phyloP scores from a whole-genome alignment of 352 stramenopile genomes.

The Aphanomyces stellatus region DNA sequence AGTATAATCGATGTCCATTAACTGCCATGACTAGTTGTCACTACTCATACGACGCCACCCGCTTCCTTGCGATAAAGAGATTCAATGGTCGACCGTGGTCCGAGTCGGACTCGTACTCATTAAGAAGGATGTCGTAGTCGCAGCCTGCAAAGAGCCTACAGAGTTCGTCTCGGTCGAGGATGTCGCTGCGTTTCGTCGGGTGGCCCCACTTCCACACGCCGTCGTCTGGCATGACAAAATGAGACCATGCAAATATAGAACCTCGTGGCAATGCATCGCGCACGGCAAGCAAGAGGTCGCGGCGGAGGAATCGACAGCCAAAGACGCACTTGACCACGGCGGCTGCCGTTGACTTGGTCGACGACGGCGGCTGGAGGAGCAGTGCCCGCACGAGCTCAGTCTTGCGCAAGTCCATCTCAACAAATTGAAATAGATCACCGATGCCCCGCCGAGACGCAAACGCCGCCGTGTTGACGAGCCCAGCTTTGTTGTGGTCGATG shows the following conservation, averaged over 20 bases:
- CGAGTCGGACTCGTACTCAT: background rate
- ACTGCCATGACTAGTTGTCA: too few relatives aligned
- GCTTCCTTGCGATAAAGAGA: background rate
- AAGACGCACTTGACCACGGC: background rate
- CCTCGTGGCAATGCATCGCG: background rate
- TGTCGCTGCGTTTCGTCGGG: background rate
- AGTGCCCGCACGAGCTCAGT: background rate
- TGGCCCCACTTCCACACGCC: background rate
- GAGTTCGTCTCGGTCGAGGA: background rate
- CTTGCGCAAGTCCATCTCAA: background rate
- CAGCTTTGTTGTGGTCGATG: background rate
- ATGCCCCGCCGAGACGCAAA: background rate
- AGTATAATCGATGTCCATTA: too few relatives aligned
- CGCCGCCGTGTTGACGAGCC: background rate
- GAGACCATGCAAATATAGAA: background rate
- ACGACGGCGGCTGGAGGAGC: background rate
- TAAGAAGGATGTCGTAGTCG: background rate
- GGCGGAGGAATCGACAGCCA: background rate
- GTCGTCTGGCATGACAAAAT: constrained; percentile 1
- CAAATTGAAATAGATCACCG: background rate
- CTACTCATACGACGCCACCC: background rate
- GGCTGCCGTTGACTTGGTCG: too few relatives aligned
- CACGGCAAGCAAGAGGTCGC: background rate
- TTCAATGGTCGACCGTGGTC: constrained; percentile 12
- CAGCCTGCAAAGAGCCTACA: background rate